phyloP scores from a whole-genome alignment of 2,329 filamentous ascomycete species.

The Didymella segeticola region DNA sequence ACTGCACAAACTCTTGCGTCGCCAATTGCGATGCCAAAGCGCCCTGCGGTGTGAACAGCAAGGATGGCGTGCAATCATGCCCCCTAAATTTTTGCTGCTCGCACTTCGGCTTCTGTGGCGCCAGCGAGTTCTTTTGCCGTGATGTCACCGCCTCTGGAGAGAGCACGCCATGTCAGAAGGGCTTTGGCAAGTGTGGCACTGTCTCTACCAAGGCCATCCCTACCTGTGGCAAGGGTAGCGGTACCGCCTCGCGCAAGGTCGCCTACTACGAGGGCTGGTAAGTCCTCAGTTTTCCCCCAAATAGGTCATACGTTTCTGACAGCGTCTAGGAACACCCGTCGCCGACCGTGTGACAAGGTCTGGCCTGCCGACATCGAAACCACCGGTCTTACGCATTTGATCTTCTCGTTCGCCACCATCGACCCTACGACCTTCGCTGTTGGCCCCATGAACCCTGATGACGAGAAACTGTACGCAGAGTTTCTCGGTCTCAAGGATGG shows the following conservation, averaged over 20 bases:
- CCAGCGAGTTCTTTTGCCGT: slow-evolving; percentile 34
- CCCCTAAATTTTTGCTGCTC: slow-evolving; percentile 30
- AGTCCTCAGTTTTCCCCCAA: background rate
- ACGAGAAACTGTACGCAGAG: slow-evolving; percentile 27
- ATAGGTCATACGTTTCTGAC: background rate
- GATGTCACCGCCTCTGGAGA: slow-evolving; percentile 2
- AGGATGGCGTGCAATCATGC: slow-evolving; percentile 8
- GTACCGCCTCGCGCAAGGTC: slow-evolving; percentile 22
- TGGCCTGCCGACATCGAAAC: slow-evolving; percentile 31
- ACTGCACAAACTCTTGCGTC: slow-evolving; percentile 25
- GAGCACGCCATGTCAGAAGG: slow-evolving; percentile 12
- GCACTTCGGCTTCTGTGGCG: slow-evolving; percentile 51
- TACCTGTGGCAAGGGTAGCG: slow-evolving; percentile 22
- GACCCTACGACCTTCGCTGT: slow-evolving; percentile 45
- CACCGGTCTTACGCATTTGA: slow-evolving; percentile 32
- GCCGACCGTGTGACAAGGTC: slow-evolving; percentile 29
- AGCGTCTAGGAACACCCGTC: slow-evolving; percentile 24
- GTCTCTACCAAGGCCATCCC: slow-evolving; percentile 1
- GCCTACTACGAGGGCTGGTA: slow-evolving; percentile 34
- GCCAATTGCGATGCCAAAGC: slow-evolving; percentile 50
- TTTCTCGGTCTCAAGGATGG: slow-evolving; percentile 23
- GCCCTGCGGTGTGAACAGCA: slow-evolving; percentile 44
- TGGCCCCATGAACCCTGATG: slow-evolving; percentile 18
- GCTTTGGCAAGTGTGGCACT: slow-evolving; percentile 15
- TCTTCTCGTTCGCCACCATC: slow-evolving; percentile 52